Conservation (phyloP, 2,329 filamentous ascomycete genomes). For the Talaromyces verruculosus region DNA sequence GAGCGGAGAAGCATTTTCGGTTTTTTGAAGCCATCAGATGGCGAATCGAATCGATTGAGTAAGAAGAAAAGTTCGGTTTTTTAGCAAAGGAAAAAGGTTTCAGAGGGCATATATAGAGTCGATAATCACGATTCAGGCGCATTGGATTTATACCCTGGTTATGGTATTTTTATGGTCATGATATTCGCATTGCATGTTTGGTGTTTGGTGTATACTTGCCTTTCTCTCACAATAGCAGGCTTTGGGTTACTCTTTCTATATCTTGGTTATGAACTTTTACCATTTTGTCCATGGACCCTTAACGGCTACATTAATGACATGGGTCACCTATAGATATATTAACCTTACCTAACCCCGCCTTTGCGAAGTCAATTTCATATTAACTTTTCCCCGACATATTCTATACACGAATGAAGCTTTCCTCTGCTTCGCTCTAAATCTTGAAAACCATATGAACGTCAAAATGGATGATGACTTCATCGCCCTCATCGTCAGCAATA, state of each 20-base stretch:
- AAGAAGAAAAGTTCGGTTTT: constrained; percentile 52
- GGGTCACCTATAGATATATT: neutral
- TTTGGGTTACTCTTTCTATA: neutral
- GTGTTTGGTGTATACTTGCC: neutral
- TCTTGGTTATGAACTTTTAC: neutral
- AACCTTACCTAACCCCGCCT: neutral
- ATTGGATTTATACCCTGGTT: constrained; percentile 9
- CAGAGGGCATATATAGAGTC: neutral
- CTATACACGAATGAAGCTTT: neutral
- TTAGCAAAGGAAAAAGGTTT: constrained; percentile 24
- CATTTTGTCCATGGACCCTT: neutral
- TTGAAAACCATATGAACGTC: neutral
- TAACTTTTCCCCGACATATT: neutral
- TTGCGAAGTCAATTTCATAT: neutral
- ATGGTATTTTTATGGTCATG: neutral
- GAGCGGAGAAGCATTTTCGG: constrained; percentile 49
- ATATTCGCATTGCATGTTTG: neutral
- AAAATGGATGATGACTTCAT: neutral
- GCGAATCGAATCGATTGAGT: constrained; percentile 38
- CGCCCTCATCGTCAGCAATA: neutral
- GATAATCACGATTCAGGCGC: neutral
- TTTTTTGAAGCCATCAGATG: constrained; percentile 34
- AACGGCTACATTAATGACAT: neutral
- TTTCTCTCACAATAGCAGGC: too few species aligned
- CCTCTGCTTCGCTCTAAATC: neutral